Base-by-base conservation (phyloP, 2,329 filamentous ascomycete genomes). In the Diplodia seriata region DNA sequence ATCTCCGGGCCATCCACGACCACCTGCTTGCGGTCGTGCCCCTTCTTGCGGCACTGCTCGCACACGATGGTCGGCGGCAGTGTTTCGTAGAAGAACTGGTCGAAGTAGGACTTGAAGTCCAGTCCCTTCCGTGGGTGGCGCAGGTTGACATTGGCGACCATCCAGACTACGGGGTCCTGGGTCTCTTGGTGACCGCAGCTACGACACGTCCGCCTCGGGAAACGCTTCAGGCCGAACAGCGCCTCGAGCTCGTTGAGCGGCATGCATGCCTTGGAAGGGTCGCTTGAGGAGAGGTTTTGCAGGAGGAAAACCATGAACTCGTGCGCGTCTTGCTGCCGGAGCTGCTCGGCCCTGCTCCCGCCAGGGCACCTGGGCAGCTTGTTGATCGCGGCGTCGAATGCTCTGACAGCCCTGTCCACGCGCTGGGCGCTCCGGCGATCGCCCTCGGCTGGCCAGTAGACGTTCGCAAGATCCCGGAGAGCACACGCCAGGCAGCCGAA, bases 1-100 rank as follows among this genome's bases (percentile, higher is more conserved):
- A 72, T 68, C 29, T 73, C 71, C 1, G 71, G 71, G 2, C 63
- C 69, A 9, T 63, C 51, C 14, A 61, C 15, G 53, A 73, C 56
- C 18, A 29, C 6, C 18, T 67, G 53, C 23, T 51, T 53, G 6
- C 23, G 26, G 26, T 68, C 68, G 64, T 57, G 68, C 14, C 8
- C 23, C 18, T 18, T n/a, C 36, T n/a, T 55, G 18, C 50, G 49
- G 70, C 70, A 72, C 15, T 51, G 47, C 20, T 70, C 68, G 69
- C 71, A 72, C 29, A 59, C 56, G 38, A 70, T 69, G 11, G 3
- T 18, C 6, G 61, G 20, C 6, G 61, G 20, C n/a, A 70, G 36
- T 12, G 50, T 20, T 12, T 70, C 71, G 7, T 50, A 33, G 31
- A 70, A 69, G 50, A 69, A 63, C 0, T 51, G 33, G 23, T 70